Evolutionary conservation across 1,284 basidiomycete genomes (phyloP), one percentile per base, ranked within the genome.

Genomic region (Limonomyces culmigenus): DNA sequence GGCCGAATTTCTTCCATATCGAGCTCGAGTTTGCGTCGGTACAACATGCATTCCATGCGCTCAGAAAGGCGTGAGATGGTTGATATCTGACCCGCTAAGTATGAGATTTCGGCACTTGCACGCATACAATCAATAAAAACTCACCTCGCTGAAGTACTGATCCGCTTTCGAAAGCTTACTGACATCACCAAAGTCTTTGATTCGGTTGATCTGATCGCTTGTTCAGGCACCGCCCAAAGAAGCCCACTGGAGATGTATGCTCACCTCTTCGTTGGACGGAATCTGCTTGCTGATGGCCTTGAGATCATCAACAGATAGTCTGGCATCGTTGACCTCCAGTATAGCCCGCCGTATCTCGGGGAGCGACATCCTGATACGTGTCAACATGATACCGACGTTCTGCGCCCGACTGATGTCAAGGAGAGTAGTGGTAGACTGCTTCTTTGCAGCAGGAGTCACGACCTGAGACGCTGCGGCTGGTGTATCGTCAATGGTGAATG

Each of bases 1-100:
- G 85, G 86, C 25, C 80, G 70, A 29, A 85, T 66, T 56, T 93
- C 89, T 41, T 78, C 83, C 25, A 91, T 63, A 21, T 88, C 84
- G 32, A 87, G 48, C 38, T 91, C 84, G 16, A 93, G 67, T 42
- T 74, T 77, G 16, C 74, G 67, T 16, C 85, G 73, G 53, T 83
- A 92, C 12, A 89, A 52, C 78, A 92, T 88, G 46, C 75, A 80
- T 4, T 76, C 71, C 21, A 91, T 53, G 2, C 89, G 67, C 43
- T 79, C 67, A 3, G 68, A 49, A 4, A 93, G 63, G 16, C 84
- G 63, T 1, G 87, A 84, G 32, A 93, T 77, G 3, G 59, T 60
- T 55, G 80, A 77, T 42, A 93, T 80, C 76, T 89, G 43, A 3
- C 43, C 39, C 19, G 42, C 14, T 32, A 19, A 32, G 11, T 36